Evolutionary conservation across 2,329 filamentous ascomycete genomes (phyloP), one percentile per base, ranked within the genome.

Genomic region (Colletotrichum sp.): DNA sequence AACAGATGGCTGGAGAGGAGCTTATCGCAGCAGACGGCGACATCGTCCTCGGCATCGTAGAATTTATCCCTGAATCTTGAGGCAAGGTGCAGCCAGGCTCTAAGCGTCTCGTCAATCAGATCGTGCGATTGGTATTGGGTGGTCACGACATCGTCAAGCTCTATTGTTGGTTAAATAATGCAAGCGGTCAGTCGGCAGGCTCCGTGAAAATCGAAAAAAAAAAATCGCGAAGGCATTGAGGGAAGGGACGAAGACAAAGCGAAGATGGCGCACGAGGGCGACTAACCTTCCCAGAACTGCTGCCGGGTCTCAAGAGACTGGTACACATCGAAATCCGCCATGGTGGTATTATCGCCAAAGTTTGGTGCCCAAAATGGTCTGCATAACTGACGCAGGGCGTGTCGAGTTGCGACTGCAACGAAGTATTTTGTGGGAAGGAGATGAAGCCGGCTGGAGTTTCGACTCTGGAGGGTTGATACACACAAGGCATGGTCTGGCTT

Each of bases 281-380:
- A 82, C 85, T 79, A 80, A 98, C 96, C 95, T 86, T 93, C 90
- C 96, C 96, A 98, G 87, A 98, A 96, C 86, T 96, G 93, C 85
- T 95, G 91, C 87, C 95, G 95, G 85, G 92, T 93, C 86, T 96
- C 94, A 85, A 95, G 90, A 82, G 89, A 90, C 85, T 92, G 90
- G 81, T 90, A 90, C 82, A 91, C 90, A 85, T 96, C 93, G 86
- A 92, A 91, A 87, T 94, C 87, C 81, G 87, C 86, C 89, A 91
- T 91, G 81, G 80, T 88, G 61, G 75, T 82, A 71, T 75, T 80
- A 39, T 59, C 69, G 68, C 62, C 62, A 44, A 36, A 57, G 29
- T 34, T 29, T 30, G 44, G 36, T 52, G 55, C 11, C 66, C 34
- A 34, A n/a, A 44, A 52, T 32, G 39, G 29, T 72, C 70, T 49